phyloP scores from a whole-genome alignment of 2,329 filamentous ascomycete species.

The Phyllosticta capitalensis region DNA sequence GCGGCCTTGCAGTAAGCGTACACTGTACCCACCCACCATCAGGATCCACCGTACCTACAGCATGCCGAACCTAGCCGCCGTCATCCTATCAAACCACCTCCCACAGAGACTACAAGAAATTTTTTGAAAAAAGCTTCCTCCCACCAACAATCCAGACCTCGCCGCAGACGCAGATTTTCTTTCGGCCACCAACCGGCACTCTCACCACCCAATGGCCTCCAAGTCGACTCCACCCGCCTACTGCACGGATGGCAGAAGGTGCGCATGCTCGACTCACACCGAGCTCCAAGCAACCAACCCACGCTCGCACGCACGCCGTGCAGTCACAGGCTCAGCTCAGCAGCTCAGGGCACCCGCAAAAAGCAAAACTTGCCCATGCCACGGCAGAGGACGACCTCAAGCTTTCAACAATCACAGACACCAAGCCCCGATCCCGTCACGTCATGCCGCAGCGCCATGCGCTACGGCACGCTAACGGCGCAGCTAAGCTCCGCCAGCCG shows the following conservation, averaged over 20 bases:
- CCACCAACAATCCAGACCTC: not conserved
- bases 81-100: not conserved
- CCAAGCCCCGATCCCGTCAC: not conserved
- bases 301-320: not conserved
- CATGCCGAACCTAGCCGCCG: not conserved
- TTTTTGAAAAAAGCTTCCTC: not conserved
- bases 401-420: not conserved
- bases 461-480: not conserved
- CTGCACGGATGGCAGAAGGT: not conserved
- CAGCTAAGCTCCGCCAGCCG: not conserved
- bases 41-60: not conserved
- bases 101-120: not conserved
- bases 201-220: not conserved
- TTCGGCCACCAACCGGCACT: not conserved
- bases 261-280: not conserved
- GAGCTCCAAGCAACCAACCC: not conserved
- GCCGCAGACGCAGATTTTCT: not conserved
- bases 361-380: no score
- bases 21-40: not conserved
- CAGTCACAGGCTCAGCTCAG: not conserved
- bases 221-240: not conserved
- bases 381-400: no score
- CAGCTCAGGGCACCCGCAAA: not conserved
- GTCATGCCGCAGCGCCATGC: not conserved
- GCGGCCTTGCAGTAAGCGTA: not conserved